Evolutionary conservation across 257 asterid genomes (phyloP).

Genomic region (Solanum neorickii): DNA sequence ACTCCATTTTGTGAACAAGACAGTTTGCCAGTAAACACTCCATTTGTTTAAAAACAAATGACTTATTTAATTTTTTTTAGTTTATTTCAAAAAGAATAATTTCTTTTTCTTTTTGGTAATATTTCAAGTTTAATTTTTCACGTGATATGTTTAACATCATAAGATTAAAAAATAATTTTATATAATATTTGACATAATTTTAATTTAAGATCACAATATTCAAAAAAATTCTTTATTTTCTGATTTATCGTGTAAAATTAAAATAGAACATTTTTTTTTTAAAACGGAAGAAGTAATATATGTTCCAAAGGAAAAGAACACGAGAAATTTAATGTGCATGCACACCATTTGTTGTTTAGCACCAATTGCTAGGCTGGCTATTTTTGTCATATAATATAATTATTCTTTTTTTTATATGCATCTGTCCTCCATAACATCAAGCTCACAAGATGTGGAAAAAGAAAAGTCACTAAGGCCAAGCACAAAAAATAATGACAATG

Average conservation of each 20-base stretch:
- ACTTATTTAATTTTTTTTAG: no score
- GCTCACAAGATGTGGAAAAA: neutral
- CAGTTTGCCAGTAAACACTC: neutral
- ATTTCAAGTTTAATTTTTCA: no score
- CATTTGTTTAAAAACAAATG: no score
- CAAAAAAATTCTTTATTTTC: neutral
- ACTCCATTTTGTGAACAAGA: neutral
- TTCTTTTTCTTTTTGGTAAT: accelerated
- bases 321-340: neutral
- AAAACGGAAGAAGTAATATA: neutral
- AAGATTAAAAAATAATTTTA: no score
- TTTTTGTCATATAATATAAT: neutral
- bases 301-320: neutral
- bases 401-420: neutral
- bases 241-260: accelerated
- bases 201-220: no score
- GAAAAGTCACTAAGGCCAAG: neutral
- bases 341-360: neutral
- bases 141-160: accelerated
- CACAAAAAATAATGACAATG: neutral
- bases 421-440: neutral
- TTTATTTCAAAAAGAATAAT: accelerated
- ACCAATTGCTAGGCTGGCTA: neutral
- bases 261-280: neutral
- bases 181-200: no score